These are phyloP conservation scores for Solanum commersonii DNA, from an alignment of 257 asterid species.

Conservation along the genomic window DNA sequence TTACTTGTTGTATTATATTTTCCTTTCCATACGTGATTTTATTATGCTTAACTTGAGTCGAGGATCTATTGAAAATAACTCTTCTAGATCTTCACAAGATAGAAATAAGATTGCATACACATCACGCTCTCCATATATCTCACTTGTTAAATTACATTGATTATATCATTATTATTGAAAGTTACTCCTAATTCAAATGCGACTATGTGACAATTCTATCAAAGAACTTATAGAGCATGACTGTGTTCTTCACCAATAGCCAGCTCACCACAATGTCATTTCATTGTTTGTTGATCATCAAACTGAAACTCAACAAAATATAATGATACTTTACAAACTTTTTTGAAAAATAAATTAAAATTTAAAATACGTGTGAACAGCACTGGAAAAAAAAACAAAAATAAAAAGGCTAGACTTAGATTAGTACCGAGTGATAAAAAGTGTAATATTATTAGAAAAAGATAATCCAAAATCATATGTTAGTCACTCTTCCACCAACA, in stretches of 20 bases:
- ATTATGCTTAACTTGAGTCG: neutral
- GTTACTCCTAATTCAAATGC: neutral
- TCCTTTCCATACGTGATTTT: neutral
- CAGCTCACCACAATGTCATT: neutral
- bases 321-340: neutral
- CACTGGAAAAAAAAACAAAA: neutral
- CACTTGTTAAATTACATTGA: neutral
- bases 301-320: neutral
- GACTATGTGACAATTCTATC: neutral
- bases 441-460: neutral
- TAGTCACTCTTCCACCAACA: conserved; percentile 5
- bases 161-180: neutral
- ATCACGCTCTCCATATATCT: neutral
- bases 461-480: neutral
- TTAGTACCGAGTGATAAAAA: neutral
- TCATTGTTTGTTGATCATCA: neutral
- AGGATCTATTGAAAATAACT: neutral
- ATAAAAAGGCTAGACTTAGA: neutral
- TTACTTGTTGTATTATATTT: neutral
- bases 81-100: neutral
- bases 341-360: neutral
- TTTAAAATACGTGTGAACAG: neutral
- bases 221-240: neutral
- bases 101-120: neutral
- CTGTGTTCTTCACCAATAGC: neutral